phyloP scores from a whole-genome alignment of 106 monocot genomes.

The Narthecium ossifragum region DNA sequence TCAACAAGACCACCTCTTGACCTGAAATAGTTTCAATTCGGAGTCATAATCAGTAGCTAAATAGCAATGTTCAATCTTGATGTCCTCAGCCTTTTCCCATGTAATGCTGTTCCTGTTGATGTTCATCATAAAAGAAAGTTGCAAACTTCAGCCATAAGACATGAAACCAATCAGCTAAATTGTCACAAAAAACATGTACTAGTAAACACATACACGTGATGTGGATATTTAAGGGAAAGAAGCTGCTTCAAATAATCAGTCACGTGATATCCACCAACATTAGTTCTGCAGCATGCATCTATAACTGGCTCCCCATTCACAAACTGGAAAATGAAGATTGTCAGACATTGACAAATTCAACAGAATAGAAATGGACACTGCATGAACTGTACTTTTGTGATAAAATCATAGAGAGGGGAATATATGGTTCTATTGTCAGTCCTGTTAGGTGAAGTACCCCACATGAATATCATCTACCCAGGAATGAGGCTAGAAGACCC shows the following conservation, averaged over 20 bases:
- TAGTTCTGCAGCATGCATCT: constrained; percentile 74
- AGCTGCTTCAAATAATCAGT: constrained; percentile 95
- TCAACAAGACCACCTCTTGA: no score
- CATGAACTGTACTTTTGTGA: no score
- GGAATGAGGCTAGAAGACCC: no score
- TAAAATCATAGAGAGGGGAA: no score
- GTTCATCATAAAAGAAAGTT: constrained; percentile 1
- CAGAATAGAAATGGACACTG: no score
- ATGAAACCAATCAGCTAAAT: not conserved
- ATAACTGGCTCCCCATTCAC: constrained; percentile 71
- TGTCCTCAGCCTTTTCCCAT: constrained; percentile 87
- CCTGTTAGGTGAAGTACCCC: no score
- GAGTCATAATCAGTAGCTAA: constrained; percentile 64
- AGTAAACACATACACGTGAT: constrained; percentile 49
- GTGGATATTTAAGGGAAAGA: constrained; percentile 90
- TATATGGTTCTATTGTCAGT: no score
- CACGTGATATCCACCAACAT: constrained; percentile 82
- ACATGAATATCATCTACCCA: no score
- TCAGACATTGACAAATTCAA: no score
- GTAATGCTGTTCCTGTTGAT: constrained; percentile 68
- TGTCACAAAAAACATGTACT: not conserved
- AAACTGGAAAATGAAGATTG: constrained; percentile 52
- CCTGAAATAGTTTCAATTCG: constrained; percentile 92
- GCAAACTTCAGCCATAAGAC: not conserved
- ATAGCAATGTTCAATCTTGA: constrained; percentile 92